Evolutionary conservation across 352 stramenopile species (phyloP), one percentile per base, ranked within the genome.

Genomic region (Globisporangium camurandrum): DNA sequence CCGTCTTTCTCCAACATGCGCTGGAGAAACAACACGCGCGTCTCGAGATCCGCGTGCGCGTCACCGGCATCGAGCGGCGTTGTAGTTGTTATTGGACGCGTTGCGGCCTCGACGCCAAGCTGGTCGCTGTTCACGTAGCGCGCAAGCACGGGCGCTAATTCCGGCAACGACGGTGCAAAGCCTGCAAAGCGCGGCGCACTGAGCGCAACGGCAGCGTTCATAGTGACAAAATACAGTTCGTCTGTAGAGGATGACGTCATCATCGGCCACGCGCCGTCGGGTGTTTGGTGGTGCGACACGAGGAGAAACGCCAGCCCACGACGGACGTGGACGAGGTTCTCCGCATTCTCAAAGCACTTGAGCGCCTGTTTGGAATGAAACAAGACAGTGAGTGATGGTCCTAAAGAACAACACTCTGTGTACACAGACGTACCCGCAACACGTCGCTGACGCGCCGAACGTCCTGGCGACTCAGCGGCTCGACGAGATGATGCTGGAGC

Each of bases 401-500:
- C 9, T 41, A 41, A 7, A 24, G 4, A 41, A 19, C 17, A 6
- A 39, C 11, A 39, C 10, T 6, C 14, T 40, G 36, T 20, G 41
- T 33, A 40, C 10, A 37, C 10, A 46, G 22, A 23, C 51, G 17
- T 70, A 93, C 83, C 55, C 78, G 62, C 27, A 91, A 56, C 9
- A 76, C 84, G 49, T 91, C 83, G 22, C 67, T 67, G 2, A 95
- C 56, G 22, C 88, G 57, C n/a, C 74, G 51, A 3, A 80, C 54
- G 55, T 95, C 81, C 54, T 92, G 78, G 19, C 80, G 82, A 19
- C 79, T 66, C 41, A 96, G 62, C 14, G 88, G 74, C 48, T 80
- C 68, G 20, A 87, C 69, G 37, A 96, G 64, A 48, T 95, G 81
- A 55, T 94, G 75, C 5, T 72, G 76, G 24, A 97, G 62, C 49